Base-by-base conservation (phyloP, 2,329 filamentous ascomycete species). In the Aaosphaeria arxii region DNA sequence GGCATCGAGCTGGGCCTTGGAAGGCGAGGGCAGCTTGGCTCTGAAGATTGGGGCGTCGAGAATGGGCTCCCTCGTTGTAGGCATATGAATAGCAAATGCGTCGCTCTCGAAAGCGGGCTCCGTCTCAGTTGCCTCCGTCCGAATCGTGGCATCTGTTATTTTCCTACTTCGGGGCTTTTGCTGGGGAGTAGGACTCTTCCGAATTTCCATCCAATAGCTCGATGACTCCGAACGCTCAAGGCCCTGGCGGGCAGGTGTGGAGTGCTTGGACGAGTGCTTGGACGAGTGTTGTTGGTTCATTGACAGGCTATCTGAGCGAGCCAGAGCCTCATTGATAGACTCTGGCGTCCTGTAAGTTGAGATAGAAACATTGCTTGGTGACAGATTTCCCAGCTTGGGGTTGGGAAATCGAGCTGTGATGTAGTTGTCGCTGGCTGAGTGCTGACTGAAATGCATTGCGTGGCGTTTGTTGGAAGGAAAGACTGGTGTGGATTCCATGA, bases 11-110 rank as follows among this genome's bases (percentile, higher is more conserved):
- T 64, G 61, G 4, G 59, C 61, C 43, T 38, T 48, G 2, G 54
- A 53, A 4, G 57, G 55, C 7, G 51, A 50, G 1, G 48, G 48
- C 3, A 50, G 38, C 43, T 55, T 62, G 4, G 45, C 43, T 24
- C 55, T 46, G 30, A 55, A 55, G 2, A 51, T 45, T 4, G 59
- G 49, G 4, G 42, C 38, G 2, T 66, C 61, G 1, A 67, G 40
- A 17, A 67, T 58, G 2, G 61, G 64, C 38, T 63, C 52, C 2
- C 65, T 56, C 4, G 65, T 69, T 1, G 63, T 65, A 3, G 64
- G 65, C 63, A 66, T 67, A 7, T 64, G 54, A 5, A 69, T 51
- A 7, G 64, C 64, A 38, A 66, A 69, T 0, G 62, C 61, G 46
- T 69, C 65, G 44, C 62, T 66, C 44, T 69, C 62, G 43, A 69